Conservation (phyloP, 2,329 filamentous ascomycete species). For the Hypoxylon sp. region DNA sequence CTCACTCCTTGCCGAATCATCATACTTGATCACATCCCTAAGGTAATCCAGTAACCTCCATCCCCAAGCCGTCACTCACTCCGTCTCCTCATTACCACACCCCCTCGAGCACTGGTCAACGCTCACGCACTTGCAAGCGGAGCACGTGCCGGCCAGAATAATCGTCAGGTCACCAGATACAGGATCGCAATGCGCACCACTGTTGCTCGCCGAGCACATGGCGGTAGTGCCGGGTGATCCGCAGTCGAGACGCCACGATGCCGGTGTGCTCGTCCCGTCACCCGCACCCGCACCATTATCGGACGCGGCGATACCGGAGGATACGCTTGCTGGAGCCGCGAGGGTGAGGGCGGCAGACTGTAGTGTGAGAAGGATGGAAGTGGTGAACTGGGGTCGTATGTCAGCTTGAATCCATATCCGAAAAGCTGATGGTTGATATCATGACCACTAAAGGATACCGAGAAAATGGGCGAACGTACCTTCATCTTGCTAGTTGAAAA, state of each 20-base stretch:
- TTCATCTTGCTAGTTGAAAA: slow-evolving; percentile 26
- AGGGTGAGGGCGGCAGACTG: slow-evolving; percentile 9
- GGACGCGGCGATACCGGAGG: not conserved
- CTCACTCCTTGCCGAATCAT: not conserved
- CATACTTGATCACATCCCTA: too few species aligned
- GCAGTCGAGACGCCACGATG: slow-evolving; percentile 45
- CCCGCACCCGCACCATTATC: not conserved
- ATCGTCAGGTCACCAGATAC: slow-evolving; percentile 45
- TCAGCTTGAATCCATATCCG: slow-evolving; percentile 3
- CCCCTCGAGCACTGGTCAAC: slow-evolving; percentile 38
- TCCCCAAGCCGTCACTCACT: not conserved
- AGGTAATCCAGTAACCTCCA: not conserved
- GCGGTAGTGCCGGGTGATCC: slow-evolving; percentile 42
- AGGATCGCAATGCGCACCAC: slow-evolving; percentile 46
- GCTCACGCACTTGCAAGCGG: slow-evolving; percentile 42
- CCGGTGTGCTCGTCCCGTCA: slow-evolving; percentile 16
- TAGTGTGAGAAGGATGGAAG: slow-evolving; percentile 10
- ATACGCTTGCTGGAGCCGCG: slow-evolving; percentile 29
- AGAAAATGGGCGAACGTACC: slow-evolving; percentile 4
- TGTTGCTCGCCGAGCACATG: slow-evolving; percentile 44
- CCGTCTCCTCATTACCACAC: slow-evolving; percentile 33
- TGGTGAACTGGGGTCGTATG: not conserved
- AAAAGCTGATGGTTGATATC: not conserved
- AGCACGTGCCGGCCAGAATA: slow-evolving; percentile 46
- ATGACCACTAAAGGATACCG: not conserved